phyloP scores from a whole-genome alignment of 208 protist species.

The Acanthamoeba castellanii region DNA sequence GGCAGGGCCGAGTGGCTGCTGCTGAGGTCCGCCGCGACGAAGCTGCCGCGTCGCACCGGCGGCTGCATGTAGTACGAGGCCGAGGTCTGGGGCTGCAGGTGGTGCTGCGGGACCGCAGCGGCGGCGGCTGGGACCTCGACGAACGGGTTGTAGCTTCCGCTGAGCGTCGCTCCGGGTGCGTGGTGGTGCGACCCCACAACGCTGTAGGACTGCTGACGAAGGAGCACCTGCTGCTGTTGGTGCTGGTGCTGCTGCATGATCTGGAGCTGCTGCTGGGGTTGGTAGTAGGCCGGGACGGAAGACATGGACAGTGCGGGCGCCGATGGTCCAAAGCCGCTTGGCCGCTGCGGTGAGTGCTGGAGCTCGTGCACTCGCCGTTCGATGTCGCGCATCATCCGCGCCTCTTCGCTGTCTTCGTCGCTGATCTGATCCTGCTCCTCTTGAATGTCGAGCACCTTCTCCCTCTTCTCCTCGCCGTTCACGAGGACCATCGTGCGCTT shows the following conservation, averaged over 20 bases:
- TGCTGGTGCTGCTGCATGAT: neutral
- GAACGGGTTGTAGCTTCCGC: conserved; percentile 38
- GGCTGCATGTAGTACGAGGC: neutral
- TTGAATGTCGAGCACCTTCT: neutral
- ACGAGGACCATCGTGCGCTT: neutral
- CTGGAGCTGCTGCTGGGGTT: neutral
- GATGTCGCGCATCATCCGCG: conserved; percentile 22
- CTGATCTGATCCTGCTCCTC: conserved; percentile 2
- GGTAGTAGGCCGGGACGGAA: neutral
- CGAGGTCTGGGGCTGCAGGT: neutral
- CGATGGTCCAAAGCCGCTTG: neutral
- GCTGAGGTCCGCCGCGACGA: conserved; percentile 5
- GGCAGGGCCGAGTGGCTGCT: neutral
- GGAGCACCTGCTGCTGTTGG: neutral
- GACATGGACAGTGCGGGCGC: neutral
- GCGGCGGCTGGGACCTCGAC: neutral
- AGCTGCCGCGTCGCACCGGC: neutral
- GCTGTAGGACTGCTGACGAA: neutral
- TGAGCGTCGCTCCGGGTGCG: neutral
- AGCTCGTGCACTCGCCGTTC: neutral
- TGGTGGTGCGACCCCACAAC: neutral
- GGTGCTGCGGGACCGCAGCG: neutral
- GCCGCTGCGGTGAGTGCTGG: neutral
- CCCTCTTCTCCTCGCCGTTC: neutral
- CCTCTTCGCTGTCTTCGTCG: neutral